Base-by-base conservation (phyloP, 306 rosid species). In the Pterocarpus macrocarpus region DNA sequence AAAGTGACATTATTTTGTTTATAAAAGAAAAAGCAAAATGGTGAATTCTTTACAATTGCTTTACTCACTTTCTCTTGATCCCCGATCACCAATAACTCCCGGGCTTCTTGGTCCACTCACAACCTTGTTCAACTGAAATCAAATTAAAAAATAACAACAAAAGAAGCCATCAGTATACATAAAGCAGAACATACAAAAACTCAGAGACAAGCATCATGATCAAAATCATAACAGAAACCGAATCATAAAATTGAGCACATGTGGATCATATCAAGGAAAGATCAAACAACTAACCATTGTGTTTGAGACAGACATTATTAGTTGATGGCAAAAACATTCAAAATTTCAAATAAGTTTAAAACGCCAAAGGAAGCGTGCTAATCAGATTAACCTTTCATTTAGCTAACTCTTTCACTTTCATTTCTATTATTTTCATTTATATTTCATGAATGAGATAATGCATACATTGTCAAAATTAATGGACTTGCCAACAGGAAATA, bases 61-160 rank as follows among this genome's bases (percentile, higher is more conserved):
- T 68, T 45, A 91, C 98, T 90, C 79, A 95, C 98, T 95, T 89
- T 95, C 98, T 81, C 97, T 85, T 56, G 98, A 95, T 85, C 98
- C 98, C 41, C 98, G 89, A 14, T 95, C 98, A 64, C 98, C 98
- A 68, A 95, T 95, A 78, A 95, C 94, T 65, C 98, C 98, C 7
- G 95, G 87, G 61, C 85, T 91, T 81, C 89, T 95, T 64, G 98
- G 98, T 75, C 98, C 98, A n/a, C 92, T 91, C 17, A 95, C 98
- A 55, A 69, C 87, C 87, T 93, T 95, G 97, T 95, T 91, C 91
- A 95, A 85, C 98, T 95, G 90, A 77, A 81, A 82, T 55, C 33
- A 77, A 76, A 69, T 44, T 57, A 22, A 11, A 43, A 4, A 36
- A 52, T 14, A 49, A 79, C 22, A 55, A 55, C n/a, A 76, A 28